Evolutionary conservation across 1,284 basidiomycete species (phyloP).

Genomic region (Rhizoctonia solani): DNA sequence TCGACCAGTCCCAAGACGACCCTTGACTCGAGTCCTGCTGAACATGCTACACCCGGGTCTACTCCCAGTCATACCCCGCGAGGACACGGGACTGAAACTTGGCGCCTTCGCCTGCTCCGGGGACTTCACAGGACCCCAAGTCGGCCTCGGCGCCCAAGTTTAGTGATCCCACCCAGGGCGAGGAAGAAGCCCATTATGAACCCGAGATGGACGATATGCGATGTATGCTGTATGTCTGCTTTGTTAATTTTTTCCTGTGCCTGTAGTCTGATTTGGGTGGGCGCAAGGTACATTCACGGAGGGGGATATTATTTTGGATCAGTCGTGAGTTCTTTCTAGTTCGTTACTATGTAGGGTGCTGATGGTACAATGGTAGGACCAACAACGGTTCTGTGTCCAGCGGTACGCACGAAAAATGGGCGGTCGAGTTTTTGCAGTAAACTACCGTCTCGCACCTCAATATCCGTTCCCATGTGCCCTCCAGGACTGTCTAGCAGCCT

Average conservation of each 20-base stretch:
- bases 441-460: constrained; percentile 90
- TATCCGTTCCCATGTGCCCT: constrained; percentile 96
- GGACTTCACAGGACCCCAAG: not conserved
- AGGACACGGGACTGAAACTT: not conserved
- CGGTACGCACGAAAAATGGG: constrained; percentile 88
- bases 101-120: not conserved
- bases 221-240: constrained; percentile 57
- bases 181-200: constrained; percentile 40
- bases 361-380: constrained; percentile 50
- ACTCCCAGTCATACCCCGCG: constrained; percentile 31
- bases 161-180: constrained; percentile 35
- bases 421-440: constrained; percentile 84
- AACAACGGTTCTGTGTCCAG: constrained; percentile 74
- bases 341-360: constrained; percentile 35
- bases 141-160: not conserved
- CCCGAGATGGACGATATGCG: constrained; percentile 83
- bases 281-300: constrained; percentile 41
- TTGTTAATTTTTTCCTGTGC: constrained; percentile 61
- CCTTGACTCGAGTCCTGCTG: not conserved
- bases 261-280: constrained; percentile 14
- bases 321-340: constrained; percentile 43
- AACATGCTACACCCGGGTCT: constrained; percentile 14
- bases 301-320: constrained; percentile 84
- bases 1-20: too few species aligned
- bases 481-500: constrained; percentile 85